Evolutionary conservation across 768 basidiomycete genomes (phyloP), one percentile per base, ranked within the genome.

Genomic region (Mycena amicta): DNA sequence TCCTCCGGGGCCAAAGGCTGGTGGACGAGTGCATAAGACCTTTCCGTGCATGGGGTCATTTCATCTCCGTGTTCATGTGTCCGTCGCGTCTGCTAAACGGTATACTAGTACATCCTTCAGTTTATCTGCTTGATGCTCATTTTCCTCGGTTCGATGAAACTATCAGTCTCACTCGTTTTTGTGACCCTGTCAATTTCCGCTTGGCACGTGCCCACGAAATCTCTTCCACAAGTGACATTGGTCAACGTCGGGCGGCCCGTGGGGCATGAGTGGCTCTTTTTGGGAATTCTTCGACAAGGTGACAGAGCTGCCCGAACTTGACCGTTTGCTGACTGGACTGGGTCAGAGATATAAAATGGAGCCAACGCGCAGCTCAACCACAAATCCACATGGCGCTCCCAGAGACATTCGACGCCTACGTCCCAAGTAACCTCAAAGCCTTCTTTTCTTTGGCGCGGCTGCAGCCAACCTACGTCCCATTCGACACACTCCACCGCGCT

Each of bases 41-140:
- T 27, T 66, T 75, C 51, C 73, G 71, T 33, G 74, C 70, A 5
- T 74, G 74, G 74, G 71, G 72, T 5, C 74, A 74, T 33, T 63
- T 74, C 62, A 68, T 63, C 41, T 69, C 69, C 28, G 52, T 74
- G 28, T 62, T 65, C 31, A 51, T 75, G 73, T 41, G 67, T 75
- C 54, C 71, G 73, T 33, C 57, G 53, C 15, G 63, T 61, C n/a
- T 74, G 72, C 52, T 63, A 64, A 54, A 70, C 73, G 57, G 73
- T 72, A 63, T 45, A n/a, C n/a, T n/a, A n/a, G 46, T 50, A 28
- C 29, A 13, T 23, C 23, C 20, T 33, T 33, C 16, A 4, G 11
- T 13, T 18, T 30, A 28, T 20, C 3, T 5, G 16, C 45, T 2
- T 5, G 27, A 29, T 37, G 20, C 23, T 45, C 31, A 39, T 31